A percentile compares a stretch with the other conserved stretches of the same genome.
Conservation (phyloP, 2,329 filamentous ascomycete genomes). For the Phialophora verrucosa region DNA sequence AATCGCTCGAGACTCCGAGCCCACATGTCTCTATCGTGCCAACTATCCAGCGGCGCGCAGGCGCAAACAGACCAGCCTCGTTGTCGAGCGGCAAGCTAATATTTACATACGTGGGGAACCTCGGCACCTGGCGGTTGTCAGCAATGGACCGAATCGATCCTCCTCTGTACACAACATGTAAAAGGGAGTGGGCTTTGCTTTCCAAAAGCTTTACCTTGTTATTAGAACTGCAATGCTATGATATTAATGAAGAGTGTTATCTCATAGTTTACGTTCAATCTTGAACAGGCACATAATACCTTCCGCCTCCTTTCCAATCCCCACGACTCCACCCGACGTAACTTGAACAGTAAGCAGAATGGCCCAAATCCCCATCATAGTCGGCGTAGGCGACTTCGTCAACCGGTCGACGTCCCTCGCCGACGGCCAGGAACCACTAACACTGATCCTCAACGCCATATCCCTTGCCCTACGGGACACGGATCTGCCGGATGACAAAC, state of each 20-base stretch:
- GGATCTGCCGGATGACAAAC: slow-evolving; percentile 41
- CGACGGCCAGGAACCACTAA: slow-evolving; percentile 64
- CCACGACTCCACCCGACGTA: background rate
- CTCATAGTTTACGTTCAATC: background rate
- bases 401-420: slow-evolving; percentile 60
- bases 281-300: background rate
- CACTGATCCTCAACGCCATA: slow-evolving; percentile 65
- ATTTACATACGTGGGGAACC: background rate
- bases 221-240: background rate
- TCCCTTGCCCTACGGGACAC: slow-evolving; percentile 59
- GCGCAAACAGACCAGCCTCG: too few relatives aligned
- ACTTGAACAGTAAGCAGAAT: background rate
- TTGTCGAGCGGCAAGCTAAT: background rate
- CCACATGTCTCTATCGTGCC: too few relatives aligned
- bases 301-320: background rate
- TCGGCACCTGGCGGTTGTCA: slow-evolving; percentile 6
- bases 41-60: too few relatives aligned
- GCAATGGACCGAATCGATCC: background rate
- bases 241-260: background rate
- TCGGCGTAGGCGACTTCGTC: slow-evolving; percentile 67
- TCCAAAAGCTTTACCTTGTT: background rate
- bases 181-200: background rate
- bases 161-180: background rate
- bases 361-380: slow-evolving; percentile 57
- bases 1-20: too few relatives aligned